Percentiles rank a stretch among this genome's conserved stretches.
These are phyloP conservation scores for Starmera quercuum DNA, from an alignment of 805 yeast genomes.

Conservation along the genomic window DNA sequence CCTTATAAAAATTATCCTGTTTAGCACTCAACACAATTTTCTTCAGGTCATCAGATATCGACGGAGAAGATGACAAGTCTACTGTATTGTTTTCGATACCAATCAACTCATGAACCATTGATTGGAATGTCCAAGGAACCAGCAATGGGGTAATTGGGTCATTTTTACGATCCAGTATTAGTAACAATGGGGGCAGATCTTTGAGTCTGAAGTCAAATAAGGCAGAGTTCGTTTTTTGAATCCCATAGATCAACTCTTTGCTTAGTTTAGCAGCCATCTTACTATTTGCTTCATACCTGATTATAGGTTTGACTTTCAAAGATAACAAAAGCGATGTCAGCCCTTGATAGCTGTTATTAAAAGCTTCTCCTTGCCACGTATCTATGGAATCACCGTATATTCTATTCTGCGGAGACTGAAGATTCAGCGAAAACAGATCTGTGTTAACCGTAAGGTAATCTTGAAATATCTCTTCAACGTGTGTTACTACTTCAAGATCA, in stretches of 20 bases:
- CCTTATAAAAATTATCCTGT: slow-evolving; percentile 70
- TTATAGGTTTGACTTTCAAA: slow-evolving; percentile 67
- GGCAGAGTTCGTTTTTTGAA: slow-evolving; percentile 45
- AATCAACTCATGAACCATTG: slow-evolving; percentile 91
- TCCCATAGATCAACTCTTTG: slow-evolving; percentile 50
- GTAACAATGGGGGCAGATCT: slow-evolving; percentile 66
- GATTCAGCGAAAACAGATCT: slow-evolving; percentile 50
- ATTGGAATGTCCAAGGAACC: slow-evolving; percentile 96
- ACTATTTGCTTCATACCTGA: slow-evolving; percentile 71
- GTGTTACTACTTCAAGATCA: slow-evolving; percentile 69
- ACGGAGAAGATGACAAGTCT: slow-evolving; percentile 48
- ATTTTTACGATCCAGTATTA: slow-evolving; percentile 74
- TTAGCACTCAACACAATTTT: slow-evolving; percentile 61
- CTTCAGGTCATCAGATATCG: slow-evolving; percentile 46
- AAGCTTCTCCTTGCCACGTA: slow-evolving; percentile 38
- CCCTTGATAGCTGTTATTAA: slow-evolving; percentile 33
- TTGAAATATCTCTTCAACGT: slow-evolving; percentile 77
- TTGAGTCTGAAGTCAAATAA: slow-evolving; percentile 58
- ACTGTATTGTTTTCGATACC: slow-evolving; percentile 81
- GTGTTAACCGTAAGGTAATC: slow-evolving; percentile 73
- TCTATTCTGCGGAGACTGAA: slow-evolving; percentile 20
- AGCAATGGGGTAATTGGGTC: slow-evolving; percentile 93
- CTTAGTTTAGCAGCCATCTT: slow-evolving; percentile 60
- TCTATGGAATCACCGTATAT: slow-evolving; percentile 30
- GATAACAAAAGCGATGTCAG: slow-evolving; percentile 58